Conservation (phyloP, 2,329 filamentous ascomycete genomes). For the Botryotinia narcissicola region DNA sequence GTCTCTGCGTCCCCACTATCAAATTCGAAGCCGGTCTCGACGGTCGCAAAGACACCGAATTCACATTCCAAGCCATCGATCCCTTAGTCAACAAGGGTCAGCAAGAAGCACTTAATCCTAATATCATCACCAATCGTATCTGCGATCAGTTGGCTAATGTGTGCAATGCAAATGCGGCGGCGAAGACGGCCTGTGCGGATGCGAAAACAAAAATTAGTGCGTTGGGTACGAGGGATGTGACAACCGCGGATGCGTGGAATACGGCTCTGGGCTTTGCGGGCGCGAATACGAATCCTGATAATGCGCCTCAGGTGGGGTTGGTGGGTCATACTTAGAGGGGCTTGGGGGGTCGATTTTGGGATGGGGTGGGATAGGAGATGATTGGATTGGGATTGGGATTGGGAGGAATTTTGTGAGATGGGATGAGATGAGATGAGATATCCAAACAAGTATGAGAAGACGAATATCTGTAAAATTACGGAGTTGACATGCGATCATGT, state of each 20-base stretch:
- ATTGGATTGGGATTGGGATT: not conserved
- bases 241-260: constrained; percentile 48
- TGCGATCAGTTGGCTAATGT: constrained; percentile 68
- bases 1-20: constrained; percentile 50
- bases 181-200: constrained; percentile 50
- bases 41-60: constrained; percentile 54
- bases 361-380: not conserved
- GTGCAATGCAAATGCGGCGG: constrained; percentile 60
- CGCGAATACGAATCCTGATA: constrained; percentile 36
- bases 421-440: not conserved
- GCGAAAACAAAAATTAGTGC: constrained; percentile 54
- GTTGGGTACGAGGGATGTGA: constrained; percentile 48
- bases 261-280: constrained; percentile 41
- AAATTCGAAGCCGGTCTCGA: constrained; percentile 55
- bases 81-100: constrained; percentile 58
- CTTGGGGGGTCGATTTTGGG: not conserved
- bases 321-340: constrained; percentile 32
- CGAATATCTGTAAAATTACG: not conserved
- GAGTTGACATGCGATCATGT: not conserved
- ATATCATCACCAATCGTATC: constrained; percentile 72
- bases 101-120: constrained; percentile 66
- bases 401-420: not conserved
- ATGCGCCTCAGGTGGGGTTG: constrained; percentile 34
- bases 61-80: constrained; percentile 67
- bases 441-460: not conserved